Percentiles rank a stretch among this genome's conserved stretches.
Evolutionary conservation across 75 land plant species (phyloP).

Genomic region (Selaginella tamariscina): DNA sequence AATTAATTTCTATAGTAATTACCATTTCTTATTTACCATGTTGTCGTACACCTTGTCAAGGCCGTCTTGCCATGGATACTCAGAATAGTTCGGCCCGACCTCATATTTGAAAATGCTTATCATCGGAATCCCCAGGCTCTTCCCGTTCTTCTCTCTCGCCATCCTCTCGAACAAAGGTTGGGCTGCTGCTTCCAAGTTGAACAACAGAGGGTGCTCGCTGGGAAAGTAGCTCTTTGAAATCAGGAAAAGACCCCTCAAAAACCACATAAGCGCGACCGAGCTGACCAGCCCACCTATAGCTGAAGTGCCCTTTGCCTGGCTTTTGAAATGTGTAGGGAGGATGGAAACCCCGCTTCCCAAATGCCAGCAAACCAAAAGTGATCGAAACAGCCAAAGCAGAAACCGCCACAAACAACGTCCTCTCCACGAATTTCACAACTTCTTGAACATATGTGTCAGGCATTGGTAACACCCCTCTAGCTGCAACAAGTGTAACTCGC

Average conservation of each 20-base stretch:
- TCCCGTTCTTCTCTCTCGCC: not conserved
- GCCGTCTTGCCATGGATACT: constrained; percentile 1
- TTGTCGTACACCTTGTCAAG: not conserved
- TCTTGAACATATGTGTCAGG: not conserved
- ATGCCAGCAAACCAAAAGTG: not conserved
- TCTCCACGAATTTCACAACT: not conserved
- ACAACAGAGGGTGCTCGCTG: not conserved
- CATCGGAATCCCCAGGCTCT: not conserved
- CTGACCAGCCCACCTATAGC: not conserved
- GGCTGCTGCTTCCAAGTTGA: not conserved
- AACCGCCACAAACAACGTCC: not conserved
- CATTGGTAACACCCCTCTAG: constrained; percentile 9
- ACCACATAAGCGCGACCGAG: not conserved
- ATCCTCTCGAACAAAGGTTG: not conserved
- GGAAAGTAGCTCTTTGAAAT: not conserved
- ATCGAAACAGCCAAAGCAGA: not conserved
- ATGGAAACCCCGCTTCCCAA: not conserved
- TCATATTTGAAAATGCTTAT: not conserved
- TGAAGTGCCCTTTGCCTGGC: not conserved
- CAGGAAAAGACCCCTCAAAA: not conserved
- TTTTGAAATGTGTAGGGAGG: not conserved
- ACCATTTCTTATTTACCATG: no score
- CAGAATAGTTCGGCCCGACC: not conserved
- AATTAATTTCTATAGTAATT: no score
- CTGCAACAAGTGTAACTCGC: not conserved